A percentile compares a stretch with the other conserved stretches of the same genome.
Evolutionary conservation across 2,329 filamentous ascomycete species (phyloP).

Genomic region (Microdochium bolleyi): DNA sequence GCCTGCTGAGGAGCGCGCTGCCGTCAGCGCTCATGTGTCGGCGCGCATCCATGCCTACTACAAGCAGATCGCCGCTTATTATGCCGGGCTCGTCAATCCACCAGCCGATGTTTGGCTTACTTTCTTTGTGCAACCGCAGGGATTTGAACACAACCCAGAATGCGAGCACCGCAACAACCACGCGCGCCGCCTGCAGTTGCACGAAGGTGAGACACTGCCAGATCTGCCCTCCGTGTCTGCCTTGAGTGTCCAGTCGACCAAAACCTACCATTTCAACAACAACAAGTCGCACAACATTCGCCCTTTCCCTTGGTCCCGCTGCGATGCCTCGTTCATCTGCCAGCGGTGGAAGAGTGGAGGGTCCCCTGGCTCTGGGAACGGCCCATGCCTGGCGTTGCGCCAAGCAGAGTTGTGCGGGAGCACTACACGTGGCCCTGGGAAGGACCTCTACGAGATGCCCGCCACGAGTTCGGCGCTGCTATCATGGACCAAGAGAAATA

Average conservation of each 20-base stretch:
- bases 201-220: slow-evolving; percentile 7
- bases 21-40: too few relatives aligned
- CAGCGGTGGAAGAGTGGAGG: slow-evolving; percentile 8
- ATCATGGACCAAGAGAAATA: slow-evolving; percentile 8
- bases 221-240: slow-evolving; percentile 5
- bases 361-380: slow-evolving; percentile 15
- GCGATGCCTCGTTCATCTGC: slow-evolving; percentile 12
- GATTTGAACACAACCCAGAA: slow-evolving; percentile 1
- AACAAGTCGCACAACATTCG: not conserved
- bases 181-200: slow-evolving; percentile 8
- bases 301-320: slow-evolving; percentile 7
- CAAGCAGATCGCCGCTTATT: too few relatives aligned
- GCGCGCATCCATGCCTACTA: too few relatives aligned
- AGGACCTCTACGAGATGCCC: slow-evolving; percentile 15
- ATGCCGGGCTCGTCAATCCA: too few relatives aligned
- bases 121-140: too few relatives aligned
- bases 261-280: not conserved
- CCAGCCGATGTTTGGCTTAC: too few relatives aligned
- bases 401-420: slow-evolving; percentile 4
- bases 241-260: not conserved
- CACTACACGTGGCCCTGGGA: slow-evolving; percentile 11
- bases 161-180: slow-evolving; percentile 9
- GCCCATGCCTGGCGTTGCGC: slow-evolving; percentile 5
- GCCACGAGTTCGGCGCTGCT: slow-evolving; percentile 13
- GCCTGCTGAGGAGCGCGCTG: too few relatives aligned